These are phyloP conservation scores for Microcos paniculata DNA, from an alignment of 345 rosid genomes.

Conservation along the genomic window DNA sequence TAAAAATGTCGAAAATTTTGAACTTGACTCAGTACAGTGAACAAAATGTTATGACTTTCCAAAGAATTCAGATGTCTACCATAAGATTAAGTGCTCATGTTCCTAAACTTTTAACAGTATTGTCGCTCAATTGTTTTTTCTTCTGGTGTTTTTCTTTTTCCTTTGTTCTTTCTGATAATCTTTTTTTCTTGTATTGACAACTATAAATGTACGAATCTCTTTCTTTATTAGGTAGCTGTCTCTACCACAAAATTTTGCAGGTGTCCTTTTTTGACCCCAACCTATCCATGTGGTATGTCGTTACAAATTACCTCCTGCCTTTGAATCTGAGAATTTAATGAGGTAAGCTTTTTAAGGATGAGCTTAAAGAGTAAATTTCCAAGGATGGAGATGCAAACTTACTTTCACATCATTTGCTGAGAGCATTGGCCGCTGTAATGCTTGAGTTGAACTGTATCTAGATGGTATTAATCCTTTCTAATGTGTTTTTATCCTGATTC, in stretches of 20 bases:
- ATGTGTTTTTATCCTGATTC: background rate
- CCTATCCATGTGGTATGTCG: background rate
- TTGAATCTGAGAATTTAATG: background rate
- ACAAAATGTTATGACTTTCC: too few species aligned
- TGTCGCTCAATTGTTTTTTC: background rate
- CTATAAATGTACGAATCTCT: background rate
- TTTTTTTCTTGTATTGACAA: background rate
- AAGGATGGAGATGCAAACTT: background rate
- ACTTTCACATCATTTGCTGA: background rate
- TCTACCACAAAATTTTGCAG: background rate
- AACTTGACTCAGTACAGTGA: background rate
- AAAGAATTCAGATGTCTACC: too few species aligned
- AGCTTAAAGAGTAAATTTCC: background rate
- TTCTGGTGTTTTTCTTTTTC: background rate
- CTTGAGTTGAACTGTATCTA: background rate
- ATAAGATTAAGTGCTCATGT: too few species aligned
- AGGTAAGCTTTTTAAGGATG: background rate
- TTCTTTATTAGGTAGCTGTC: background rate
- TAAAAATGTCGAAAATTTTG: background rate
- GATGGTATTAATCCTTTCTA: background rate
- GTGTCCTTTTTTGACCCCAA: background rate
- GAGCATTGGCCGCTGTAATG: background rate
- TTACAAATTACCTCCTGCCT: background rate
- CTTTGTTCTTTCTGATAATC: background rate
- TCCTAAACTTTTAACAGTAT: background rate